A percentile compares a stretch with the other conserved stretches of the same genome.
These are phyloP conservation scores for Phellopilus nigrolimitatus DNA, from an alignment of 1,284 basidiomycete genomes.

Conservation along the genomic window DNA sequence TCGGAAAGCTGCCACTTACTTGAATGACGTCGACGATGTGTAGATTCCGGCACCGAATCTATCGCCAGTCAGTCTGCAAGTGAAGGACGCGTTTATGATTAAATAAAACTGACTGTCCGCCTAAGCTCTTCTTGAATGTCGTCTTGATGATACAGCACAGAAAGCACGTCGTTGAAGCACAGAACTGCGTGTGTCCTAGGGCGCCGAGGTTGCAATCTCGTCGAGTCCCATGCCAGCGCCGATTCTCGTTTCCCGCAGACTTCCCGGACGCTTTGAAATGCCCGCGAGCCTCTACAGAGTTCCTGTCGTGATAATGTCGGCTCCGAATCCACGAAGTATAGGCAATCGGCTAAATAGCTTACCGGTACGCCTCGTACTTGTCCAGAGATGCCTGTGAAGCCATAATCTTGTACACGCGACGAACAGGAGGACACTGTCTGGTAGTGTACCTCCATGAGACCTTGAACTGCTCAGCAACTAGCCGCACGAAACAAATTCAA, in stretches of 20 bases:
- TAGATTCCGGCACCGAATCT: constrained; percentile 61
- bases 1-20: no score
- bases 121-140: constrained; percentile 56
- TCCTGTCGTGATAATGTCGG: constrained; percentile 28
- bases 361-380: constrained; percentile 57
- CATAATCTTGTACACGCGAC: constrained; percentile 57
- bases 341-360: constrained; percentile 18
- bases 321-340: not conserved
- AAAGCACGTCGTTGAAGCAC: constrained; percentile 48
- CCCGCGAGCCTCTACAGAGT: constrained; percentile 50
- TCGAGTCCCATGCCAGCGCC: constrained; percentile 53
- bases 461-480: constrained; percentile 62
- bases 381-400: constrained; percentile 40
- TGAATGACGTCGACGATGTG: constrained; percentile 56
- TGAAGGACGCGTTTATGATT: no score
- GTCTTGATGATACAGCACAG: constrained; percentile 54
- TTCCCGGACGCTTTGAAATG: constrained; percentile 47
- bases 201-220: constrained; percentile 56
- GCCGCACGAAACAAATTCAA: constrained; percentile 35
- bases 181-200: constrained; percentile 49
- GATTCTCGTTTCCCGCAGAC: constrained; percentile 57
- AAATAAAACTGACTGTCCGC: not conserved
- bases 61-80: no score
- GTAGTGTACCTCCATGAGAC: constrained; percentile 57
- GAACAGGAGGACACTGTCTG: constrained; percentile 47